Evolutionary conservation across 129 eudicot genomes (phyloP).

Genomic region (Ambrosia artemisiifolia): DNA sequence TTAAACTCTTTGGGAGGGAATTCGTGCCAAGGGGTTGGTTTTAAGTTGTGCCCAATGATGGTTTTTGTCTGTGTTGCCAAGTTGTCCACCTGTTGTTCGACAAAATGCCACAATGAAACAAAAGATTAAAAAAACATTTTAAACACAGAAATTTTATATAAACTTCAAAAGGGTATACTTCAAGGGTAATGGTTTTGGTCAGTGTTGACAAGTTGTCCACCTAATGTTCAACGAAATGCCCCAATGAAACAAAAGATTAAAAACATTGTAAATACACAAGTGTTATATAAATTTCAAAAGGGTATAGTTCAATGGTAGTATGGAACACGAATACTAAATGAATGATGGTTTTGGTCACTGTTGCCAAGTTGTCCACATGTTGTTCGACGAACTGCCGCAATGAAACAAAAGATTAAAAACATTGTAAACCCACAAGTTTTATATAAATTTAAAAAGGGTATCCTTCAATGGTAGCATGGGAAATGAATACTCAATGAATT

Average conservation of each 20-base stretch:
- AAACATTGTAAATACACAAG: no score
- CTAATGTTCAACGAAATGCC: no score
- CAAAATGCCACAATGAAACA: conserved; percentile 29
- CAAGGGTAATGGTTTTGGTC: no score
- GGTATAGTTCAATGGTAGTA: no score
- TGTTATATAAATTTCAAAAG: no score
- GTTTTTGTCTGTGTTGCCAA: conserved; percentile 68
- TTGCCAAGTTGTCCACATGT: conserved; percentile 55
- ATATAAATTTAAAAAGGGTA: background rate
- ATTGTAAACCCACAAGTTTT: background rate
- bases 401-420: conserved; percentile 1
- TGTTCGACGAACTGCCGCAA: conserved; percentile 34
- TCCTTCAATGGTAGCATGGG: no score
- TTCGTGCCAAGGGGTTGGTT: conserved; percentile 92
- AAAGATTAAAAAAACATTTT: background rate
- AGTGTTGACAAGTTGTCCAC: no score
- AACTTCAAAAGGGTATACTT: background rate
- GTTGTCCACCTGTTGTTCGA: conserved; percentile 52
- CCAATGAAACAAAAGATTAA: no score
- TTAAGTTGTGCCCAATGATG: conserved; percentile 71
- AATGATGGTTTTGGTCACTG: conserved; percentile 65
- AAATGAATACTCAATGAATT: no score
- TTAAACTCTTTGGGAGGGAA: conserved; percentile 49
- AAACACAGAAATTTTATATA: background rate
- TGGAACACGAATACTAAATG: no score